A percentile compares a stretch with the other conserved stretches of the same genome.
Evolutionary conservation across 1,139 yeast genomes (phyloP).

Genomic region (Candida albicans): DNA sequence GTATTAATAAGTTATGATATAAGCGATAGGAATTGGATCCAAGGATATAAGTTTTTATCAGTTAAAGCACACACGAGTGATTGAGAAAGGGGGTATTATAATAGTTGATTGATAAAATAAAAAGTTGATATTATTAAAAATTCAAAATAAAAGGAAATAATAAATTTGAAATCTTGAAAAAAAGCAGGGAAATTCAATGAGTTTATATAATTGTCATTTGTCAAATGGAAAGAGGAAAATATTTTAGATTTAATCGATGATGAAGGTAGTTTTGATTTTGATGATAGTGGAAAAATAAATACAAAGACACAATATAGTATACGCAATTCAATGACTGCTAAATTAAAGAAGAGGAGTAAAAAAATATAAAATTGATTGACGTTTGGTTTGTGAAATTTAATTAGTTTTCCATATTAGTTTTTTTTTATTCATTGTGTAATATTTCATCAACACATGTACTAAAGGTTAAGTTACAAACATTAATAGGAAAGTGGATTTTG

Average conservation of each 20-base stretch:
- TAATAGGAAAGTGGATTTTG: too few relatives aligned
- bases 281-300: too few relatives aligned
- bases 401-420: too few relatives aligned
- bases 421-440: too few relatives aligned
- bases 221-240: neutral
- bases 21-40: neutral
- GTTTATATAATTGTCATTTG: slow-evolving; percentile 5
- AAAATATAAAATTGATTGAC: neutral
- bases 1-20: neutral
- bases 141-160: neutral
- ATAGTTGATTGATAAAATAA: neutral
- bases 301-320: too few relatives aligned
- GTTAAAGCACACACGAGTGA: neutral
- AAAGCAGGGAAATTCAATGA: neutral
- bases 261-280: too few relatives aligned
- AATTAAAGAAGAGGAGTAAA: neutral
- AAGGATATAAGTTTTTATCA: neutral
- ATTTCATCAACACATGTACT: too few relatives aligned
- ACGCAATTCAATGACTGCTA: too few relatives aligned
- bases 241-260: too few relatives aligned
- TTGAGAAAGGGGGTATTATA: neutral
- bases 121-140: too few relatives aligned
- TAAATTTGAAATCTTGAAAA: neutral
- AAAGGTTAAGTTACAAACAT: too few relatives aligned
- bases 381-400: too few relatives aligned